These are phyloP conservation scores for Pterulicium gracile DNA, from an alignment of 1,284 basidiomycete species.

Conservation along the genomic window DNA sequence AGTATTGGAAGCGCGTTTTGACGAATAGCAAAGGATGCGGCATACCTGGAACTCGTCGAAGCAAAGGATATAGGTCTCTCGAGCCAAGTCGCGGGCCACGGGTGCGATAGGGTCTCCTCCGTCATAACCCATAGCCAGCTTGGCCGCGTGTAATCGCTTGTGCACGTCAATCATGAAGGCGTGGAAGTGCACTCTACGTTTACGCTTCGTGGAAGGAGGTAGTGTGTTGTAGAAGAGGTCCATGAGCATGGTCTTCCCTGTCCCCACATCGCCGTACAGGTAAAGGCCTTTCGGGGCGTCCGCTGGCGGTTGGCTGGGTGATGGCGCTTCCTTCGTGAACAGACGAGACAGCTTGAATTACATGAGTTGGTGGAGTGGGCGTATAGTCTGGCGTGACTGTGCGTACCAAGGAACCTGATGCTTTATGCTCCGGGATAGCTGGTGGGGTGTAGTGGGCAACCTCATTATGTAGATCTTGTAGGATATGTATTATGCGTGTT, in stretches of 20 bases:
- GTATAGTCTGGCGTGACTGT: too few relatives aligned
- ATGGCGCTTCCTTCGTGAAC: slow-evolving; percentile 36
- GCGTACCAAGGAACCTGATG: slow-evolving; percentile 30
- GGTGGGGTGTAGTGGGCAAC: slow-evolving; percentile 68
- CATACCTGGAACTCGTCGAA: slow-evolving; percentile 97
- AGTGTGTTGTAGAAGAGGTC: slow-evolving; percentile 93
- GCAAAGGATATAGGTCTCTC: slow-evolving; percentile 79
- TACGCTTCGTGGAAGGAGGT: slow-evolving; percentile 62
- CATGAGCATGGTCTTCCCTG: slow-evolving; percentile 99
- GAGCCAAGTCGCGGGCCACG: slow-evolving; percentile 84
- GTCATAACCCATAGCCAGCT: slow-evolving; percentile 51
- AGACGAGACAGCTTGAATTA: slow-evolving; percentile 61
- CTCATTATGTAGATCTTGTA: slow-evolving; percentile 74
- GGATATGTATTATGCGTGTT: slow-evolving; percentile 68
- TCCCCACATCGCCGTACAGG: slow-evolving; percentile 96
- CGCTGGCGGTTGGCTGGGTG: slow-evolving; percentile 31
- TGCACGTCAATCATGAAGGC: slow-evolving; percentile 99
- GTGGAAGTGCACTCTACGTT: slow-evolving; percentile 92
- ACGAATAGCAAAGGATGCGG: background rate
- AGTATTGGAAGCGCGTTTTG: slow-evolving; percentile 3
- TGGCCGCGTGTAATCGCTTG: slow-evolving; percentile 80
- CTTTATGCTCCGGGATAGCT: slow-evolving; percentile 33
- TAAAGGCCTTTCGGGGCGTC: slow-evolving; percentile 83
- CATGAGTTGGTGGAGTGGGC: too few relatives aligned
- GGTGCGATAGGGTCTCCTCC: slow-evolving; percentile 83